These are phyloP conservation scores for Suillus discolor DNA, from an alignment of 768 basidiomycete genomes.

Conservation along the genomic window DNA sequence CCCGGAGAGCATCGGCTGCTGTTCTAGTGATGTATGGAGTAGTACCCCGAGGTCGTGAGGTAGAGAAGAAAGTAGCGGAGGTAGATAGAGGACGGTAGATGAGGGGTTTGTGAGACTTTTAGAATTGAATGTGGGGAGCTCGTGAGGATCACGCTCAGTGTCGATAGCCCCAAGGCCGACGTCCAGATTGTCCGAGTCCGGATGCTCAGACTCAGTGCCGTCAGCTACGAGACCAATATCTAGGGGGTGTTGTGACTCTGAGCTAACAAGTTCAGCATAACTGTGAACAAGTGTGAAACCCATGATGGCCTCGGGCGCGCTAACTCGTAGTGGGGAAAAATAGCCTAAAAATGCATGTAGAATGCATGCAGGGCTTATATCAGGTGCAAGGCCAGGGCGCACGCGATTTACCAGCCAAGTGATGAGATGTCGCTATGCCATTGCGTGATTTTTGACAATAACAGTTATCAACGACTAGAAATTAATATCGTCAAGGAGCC, in stretches of 20 bases:
- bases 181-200: neutral
- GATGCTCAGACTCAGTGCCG: conserved; percentile 1
- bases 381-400: neutral
- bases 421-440: conserved; percentile 23
- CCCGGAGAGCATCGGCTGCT: conserved; percentile 59
- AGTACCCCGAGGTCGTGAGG: conserved; percentile 44
- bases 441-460: conserved; percentile 34
- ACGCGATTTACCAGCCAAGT: conserved; percentile 1
- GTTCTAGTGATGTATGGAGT: conserved; percentile 24
- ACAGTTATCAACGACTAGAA: no score
- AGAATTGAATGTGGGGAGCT: conserved; percentile 52
- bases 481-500: no score
- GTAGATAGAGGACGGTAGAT: conserved; percentile 73
- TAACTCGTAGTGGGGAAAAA: neutral
- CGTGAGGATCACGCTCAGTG: conserved; percentile 51
- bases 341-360: neutral
- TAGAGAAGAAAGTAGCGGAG: conserved; percentile 80
- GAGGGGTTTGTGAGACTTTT: conserved; percentile 37
- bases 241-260: neutral
- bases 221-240: neutral
- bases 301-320: neutral
- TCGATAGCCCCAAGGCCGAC: neutral
- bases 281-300: neutral
- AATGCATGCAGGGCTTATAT: conserved; percentile 6
- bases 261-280: neutral